Evolutionary conservation across 768 basidiomycete species (phyloP).

Genomic region (Lepiota subincarnata): DNA sequence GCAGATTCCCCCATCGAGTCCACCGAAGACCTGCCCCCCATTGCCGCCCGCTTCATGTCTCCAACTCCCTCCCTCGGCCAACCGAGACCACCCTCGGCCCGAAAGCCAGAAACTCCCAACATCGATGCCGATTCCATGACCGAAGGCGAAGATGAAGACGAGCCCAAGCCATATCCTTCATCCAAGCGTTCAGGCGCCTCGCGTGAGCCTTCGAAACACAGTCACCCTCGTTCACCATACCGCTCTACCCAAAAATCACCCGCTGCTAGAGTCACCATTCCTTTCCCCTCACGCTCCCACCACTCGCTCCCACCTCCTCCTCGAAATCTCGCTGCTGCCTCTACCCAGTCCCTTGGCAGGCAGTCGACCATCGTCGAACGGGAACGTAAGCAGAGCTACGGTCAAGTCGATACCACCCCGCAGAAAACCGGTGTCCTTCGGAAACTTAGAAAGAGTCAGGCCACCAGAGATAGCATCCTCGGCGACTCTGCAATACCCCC

Average conservation of each 20-base stretch:
- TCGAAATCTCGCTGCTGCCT: conserved; percentile 51
- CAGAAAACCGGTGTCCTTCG: conserved; percentile 54
- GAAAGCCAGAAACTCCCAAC: conserved; percentile 55
- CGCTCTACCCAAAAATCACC: conserved; percentile 42
- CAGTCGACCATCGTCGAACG: conserved; percentile 51
- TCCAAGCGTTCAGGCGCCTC: conserved; percentile 38
- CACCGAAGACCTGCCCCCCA: conserved; percentile 73
- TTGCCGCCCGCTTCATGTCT: conserved; percentile 89
- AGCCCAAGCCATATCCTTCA: conserved; percentile 40
- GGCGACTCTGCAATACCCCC: conserved; percentile 57
- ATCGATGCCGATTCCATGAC: conserved; percentile 70
- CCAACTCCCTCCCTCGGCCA: conserved; percentile 47
- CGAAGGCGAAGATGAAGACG: conserved; percentile 70
- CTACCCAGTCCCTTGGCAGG: conserved; percentile 73
- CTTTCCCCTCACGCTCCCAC: conserved; percentile 79
- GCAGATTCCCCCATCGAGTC: conserved; percentile 69
- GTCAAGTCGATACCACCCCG: conserved; percentile 25
- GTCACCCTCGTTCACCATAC: conserved; percentile 78
- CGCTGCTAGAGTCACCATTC: conserved; percentile 45
- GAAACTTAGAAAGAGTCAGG: conserved; percentile 65
- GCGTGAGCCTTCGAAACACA: conserved; percentile 45
- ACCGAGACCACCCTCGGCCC: conserved; percentile 32
- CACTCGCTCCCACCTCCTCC: conserved; percentile 69
- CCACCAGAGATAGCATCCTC: conserved; percentile 42
- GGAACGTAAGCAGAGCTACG: conserved; percentile 53